Percentiles rank a stretch among this genome's conserved stretches.
Conservation (phyloP, 306 rosid genomes). For the Senna siamea region DNA sequence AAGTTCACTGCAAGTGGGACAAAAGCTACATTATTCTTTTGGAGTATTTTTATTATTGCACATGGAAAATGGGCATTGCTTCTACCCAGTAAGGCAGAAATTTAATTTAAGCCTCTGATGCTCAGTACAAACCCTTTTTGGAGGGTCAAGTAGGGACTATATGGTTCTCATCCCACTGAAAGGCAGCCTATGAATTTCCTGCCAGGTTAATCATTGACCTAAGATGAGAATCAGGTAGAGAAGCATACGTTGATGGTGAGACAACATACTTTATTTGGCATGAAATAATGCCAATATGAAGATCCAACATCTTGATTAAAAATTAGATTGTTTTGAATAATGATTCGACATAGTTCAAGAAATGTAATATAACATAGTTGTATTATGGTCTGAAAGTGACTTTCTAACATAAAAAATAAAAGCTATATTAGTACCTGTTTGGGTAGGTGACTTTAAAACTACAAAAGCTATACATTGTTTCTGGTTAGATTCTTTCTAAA, state of each 20-base stretch:
- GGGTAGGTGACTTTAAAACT: neutral
- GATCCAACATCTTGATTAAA: neutral
- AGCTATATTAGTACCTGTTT: neutral
- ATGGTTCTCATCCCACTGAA: neutral
- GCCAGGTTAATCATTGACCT: slow-evolving; percentile 18
- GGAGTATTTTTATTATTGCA: slow-evolving; percentile 3
- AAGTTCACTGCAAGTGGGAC: neutral
- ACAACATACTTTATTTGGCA: too few relatives aligned
- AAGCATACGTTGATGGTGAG: too few relatives aligned
- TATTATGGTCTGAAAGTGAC: neutral
- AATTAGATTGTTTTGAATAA: neutral
- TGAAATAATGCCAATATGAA: too few relatives aligned
- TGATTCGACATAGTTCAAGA: neutral
- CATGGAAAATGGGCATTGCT: slow-evolving; percentile 17
- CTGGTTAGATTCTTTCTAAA: slow-evolving; percentile 2
- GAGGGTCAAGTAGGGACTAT: neutral
- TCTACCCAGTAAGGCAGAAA: slow-evolving; percentile 12
- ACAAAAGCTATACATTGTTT: neutral
- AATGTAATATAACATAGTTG: neutral
- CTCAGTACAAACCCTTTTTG: slow-evolving; percentile 4
- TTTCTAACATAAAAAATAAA: neutral
- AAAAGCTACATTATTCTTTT: neutral
- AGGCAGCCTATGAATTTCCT: slow-evolving; percentile 1
- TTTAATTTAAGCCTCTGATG: neutral
- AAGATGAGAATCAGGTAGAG: too few relatives aligned